Base-by-base conservation (phyloP, 225 moss, liverwort and hornwort genomes). In the Thuidium tamariscinum region DNA sequence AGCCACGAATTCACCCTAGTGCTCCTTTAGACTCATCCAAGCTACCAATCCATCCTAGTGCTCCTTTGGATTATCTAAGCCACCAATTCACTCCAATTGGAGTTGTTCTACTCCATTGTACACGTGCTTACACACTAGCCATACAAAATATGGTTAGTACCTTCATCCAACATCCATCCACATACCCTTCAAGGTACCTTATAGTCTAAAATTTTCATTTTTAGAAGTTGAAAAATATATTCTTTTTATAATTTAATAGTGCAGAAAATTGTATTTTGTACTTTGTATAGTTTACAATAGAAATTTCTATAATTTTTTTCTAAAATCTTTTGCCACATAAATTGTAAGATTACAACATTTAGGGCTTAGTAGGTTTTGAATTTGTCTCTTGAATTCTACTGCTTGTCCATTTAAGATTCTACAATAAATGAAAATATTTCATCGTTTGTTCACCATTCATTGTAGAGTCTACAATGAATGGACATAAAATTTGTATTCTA, bases 341-440 rank as follows among this genome's bases (percentile, higher is more conserved):
- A 69, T 69, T 41, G 2, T 25, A 25, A 69, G 8, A 68, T 68
- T 23, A 39, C 2, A 68, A 3, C 13, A 25, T 68, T 41, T 69
- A 22, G 7, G 5, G 0, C 25, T 42, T 42, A 26, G 1, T 0
- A 16, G 0, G 8, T 15, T 27, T 15, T 15, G 5, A 15, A 70
- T 70, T 37, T 70, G 26, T 5, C 9, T 8, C 15, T 70, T 70
- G 5, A 41, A 25, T 42, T 70, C 25, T 41, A 42, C 8, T 15
- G 16, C 27, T 29, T 44, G 1, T 5, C 16, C 9, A 9, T 42
- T 29, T 17, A 69, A 44, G 17, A 71, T 0, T 71, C 20, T 42
- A 71, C 3, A 44, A 27, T 29, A 15, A 4, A 71, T 42, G 3
- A n/a, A n/a, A n/a, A n/a, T n/a, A n/a, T n/a, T n/a, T n/a, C n/a